A percentile compares a stretch with the other conserved stretches of the same genome.
Conservation (phyloP, 208 protist species). For the Leishmania arabica region DNA sequence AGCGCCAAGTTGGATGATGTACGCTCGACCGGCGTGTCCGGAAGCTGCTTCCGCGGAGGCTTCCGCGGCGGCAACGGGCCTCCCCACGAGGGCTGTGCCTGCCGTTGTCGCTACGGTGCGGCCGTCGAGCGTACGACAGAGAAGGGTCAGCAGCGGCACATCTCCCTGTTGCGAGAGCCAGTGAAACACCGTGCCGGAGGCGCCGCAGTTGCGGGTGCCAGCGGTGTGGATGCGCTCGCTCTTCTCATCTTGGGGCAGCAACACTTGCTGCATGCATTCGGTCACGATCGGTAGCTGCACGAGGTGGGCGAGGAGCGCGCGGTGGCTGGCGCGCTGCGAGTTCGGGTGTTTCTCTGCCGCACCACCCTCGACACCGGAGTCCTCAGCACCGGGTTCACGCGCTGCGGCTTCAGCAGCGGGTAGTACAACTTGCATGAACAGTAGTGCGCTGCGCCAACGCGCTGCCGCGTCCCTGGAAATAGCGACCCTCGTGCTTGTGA, state of each 20-base stretch:
- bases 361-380: background rate
- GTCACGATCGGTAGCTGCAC: conserved; percentile 2
- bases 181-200: conserved; percentile 14
- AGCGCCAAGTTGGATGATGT: background rate
- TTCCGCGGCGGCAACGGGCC: background rate
- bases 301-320: conserved; percentile 1
- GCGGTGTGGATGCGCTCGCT: background rate
- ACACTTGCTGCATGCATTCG: background rate
- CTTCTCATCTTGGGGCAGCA: background rate
- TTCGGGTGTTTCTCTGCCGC: background rate
- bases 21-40: background rate
- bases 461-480: conserved; percentile 1
- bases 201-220: background rate
- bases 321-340: background rate
- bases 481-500: background rate
- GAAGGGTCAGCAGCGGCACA: conserved; percentile 10
- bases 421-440: conserved; percentile 13
- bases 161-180: conserved; percentile 20
- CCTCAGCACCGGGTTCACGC: background rate
- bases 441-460: conserved; percentile 13
- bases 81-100: background rate
- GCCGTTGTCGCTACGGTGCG: background rate
- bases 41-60: background rate
- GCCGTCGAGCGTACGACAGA: background rate
- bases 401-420: background rate